These are phyloP conservation scores for Cercospora janseana DNA, from an alignment of 2,329 filamentous ascomycete genomes.

Conservation along the genomic window DNA sequence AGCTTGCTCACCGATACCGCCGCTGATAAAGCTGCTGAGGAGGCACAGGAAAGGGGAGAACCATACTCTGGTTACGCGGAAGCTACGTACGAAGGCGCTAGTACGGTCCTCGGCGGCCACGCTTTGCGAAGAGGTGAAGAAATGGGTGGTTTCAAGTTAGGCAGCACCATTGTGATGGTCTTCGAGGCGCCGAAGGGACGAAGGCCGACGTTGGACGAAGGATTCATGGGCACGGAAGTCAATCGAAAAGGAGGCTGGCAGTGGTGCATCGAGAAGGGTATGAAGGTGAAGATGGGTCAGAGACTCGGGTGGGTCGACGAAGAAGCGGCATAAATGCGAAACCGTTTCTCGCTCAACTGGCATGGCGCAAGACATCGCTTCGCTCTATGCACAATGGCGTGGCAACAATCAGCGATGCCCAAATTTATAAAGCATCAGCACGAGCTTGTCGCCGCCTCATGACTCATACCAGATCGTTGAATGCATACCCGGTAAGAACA, in stretches of 20 bases:
- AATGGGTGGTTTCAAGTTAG: constrained; percentile 96
- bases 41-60: constrained; percentile 72
- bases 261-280: constrained; percentile 84
- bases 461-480: no score
- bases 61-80: constrained; percentile 88
- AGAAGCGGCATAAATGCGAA: constrained; percentile 4
- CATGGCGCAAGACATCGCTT: no score
- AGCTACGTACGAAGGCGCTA: constrained; percentile 80
- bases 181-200: constrained; percentile 82
- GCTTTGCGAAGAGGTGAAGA: constrained; percentile 85
- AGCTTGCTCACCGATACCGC: constrained; percentile 87
- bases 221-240: constrained; percentile 53
- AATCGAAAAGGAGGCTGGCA: constrained; percentile 67
- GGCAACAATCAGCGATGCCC: no score
- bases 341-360: no score
- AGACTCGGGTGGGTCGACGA: constrained; percentile 70
- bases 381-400: no score
- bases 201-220: constrained; percentile 57
- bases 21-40: constrained; percentile 79
- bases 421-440: no score
- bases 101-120: constrained; percentile 74
- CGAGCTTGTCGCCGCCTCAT: no score
- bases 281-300: constrained; percentile 85
- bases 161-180: constrained; percentile 90
- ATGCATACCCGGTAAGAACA: no score